Evolutionary conservation across 805 yeast species (phyloP).

Genomic region (Pachysolen tannophilus): DNA sequence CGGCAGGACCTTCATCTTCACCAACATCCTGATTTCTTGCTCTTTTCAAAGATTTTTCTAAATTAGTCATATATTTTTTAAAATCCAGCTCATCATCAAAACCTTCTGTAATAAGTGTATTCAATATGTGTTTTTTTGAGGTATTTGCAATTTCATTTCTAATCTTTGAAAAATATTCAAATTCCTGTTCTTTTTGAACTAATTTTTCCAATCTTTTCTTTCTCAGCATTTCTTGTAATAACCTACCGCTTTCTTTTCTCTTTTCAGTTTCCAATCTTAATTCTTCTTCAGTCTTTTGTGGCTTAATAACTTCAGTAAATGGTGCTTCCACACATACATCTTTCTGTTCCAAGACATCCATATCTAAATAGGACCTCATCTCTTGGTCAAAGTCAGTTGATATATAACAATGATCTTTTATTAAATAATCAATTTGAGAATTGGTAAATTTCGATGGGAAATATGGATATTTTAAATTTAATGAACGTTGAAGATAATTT

Average conservation of each 20-base stretch:
- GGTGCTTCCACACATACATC: constrained; percentile 83
- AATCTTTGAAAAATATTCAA: constrained; percentile 57
- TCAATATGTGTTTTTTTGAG: constrained; percentile 45
- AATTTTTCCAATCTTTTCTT: constrained; percentile 74
- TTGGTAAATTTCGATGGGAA: constrained; percentile 70
- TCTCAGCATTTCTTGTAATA: constrained; percentile 90
- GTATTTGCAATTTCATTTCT: constrained; percentile 41
- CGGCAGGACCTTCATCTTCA: constrained; percentile 40
- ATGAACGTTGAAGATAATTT: constrained; percentile 50
- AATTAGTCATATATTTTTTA: constrained; percentile 49
- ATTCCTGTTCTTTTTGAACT: constrained; percentile 74
- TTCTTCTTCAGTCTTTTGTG: constrained; percentile 80
- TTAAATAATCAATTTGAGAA: constrained; percentile 56
- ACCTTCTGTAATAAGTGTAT: constrained; percentile 59
- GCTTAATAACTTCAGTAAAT: constrained; percentile 52
- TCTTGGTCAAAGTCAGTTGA: constrained; percentile 63
- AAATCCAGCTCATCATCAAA: constrained; percentile 72
- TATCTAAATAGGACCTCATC: constrained; percentile 43
- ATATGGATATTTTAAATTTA: constrained; percentile 81
- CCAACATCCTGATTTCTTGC: constrained; percentile 62
- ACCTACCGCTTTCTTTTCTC: constrained; percentile 75
- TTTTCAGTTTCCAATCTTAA: constrained; percentile 67
- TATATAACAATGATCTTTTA: constrained; percentile 74
- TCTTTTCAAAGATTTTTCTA: constrained; percentile 63
- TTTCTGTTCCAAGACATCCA: constrained; percentile 56